phyloP scores from a whole-genome alignment of 2,329 filamentous ascomycete species.

The Purpureocillium lavendulum region DNA sequence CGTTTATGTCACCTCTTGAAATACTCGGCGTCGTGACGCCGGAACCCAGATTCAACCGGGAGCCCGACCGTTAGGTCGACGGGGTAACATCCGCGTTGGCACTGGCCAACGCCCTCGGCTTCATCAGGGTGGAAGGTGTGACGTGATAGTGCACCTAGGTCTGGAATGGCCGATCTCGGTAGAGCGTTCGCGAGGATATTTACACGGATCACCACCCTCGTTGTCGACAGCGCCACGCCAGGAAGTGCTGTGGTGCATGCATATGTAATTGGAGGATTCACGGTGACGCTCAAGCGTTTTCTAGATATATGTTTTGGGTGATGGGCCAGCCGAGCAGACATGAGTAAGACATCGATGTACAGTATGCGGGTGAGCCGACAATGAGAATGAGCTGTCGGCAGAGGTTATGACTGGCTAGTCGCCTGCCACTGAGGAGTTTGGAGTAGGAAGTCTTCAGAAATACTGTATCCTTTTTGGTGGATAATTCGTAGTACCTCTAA shows the following conservation, averaged over 20 bases:
- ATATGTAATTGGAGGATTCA: too few relatives aligned
- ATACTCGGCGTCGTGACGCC: too few relatives aligned
- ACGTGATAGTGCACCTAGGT: constrained; percentile 17
- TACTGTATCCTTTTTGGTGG: neutral
- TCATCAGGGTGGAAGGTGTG: constrained; percentile 5
- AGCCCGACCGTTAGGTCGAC: constrained; percentile 14
- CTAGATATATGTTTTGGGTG: constrained; percentile 1
- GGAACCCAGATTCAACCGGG: neutral
- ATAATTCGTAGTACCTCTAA: too few relatives aligned
- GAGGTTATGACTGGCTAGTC: neutral
- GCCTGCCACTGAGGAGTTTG: constrained; percentile 3
- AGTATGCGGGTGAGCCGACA: neutral
- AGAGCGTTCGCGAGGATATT: neutral
- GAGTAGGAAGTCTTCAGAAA: constrained; percentile 1
- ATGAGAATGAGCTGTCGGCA: too few relatives aligned
- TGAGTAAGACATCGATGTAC: constrained; percentile 2
- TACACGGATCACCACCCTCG: too few relatives aligned
- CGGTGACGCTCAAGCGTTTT: too few relatives aligned
- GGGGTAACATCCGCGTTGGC: constrained; percentile 21
- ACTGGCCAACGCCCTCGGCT: neutral
- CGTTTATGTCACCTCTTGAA: too few relatives aligned
- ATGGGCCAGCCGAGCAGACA: too few relatives aligned
- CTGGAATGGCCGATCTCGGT: constrained; percentile 19
- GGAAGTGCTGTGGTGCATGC: too few relatives aligned
- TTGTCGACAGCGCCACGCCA: too few relatives aligned